A percentile compares a stretch with the other conserved stretches of the same genome.
Evolutionary conservation across 202 grass and related monocot species (phyloP).

Genomic region (Setaria italica): DNA sequence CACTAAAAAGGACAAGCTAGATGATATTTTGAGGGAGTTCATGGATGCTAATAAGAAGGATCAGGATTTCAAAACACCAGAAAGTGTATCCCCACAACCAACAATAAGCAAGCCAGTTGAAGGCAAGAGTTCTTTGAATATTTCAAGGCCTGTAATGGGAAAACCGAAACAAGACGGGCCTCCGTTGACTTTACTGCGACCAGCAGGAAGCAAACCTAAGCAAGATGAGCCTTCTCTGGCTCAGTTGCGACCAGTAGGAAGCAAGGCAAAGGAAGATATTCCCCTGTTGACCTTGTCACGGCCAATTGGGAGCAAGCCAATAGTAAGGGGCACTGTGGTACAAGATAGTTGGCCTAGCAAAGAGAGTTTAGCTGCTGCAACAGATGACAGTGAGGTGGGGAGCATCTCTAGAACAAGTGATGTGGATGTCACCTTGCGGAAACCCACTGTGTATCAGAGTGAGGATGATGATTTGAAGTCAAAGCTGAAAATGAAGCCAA

Average conservation of each 20-base stretch:
- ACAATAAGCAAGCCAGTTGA: conserved; percentile 24
- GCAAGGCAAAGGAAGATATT: conserved; percentile 21
- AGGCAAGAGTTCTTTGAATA: conserved; percentile 23
- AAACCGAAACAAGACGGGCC: conserved; percentile 47
- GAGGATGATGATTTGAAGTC: conserved; percentile 66
- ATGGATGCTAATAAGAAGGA: conserved; percentile 54
- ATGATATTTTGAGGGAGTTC: conserved; percentile 71
- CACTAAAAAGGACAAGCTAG: conserved; percentile 66
- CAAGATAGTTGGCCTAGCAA: conserved; percentile 58
- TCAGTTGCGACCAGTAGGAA: conserved; percentile 37
- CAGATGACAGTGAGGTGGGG: conserved; percentile 41
- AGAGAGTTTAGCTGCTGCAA: conserved; percentile 52
- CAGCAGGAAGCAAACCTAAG: conserved; percentile 51
- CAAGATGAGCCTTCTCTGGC: conserved; percentile 24
- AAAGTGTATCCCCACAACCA: conserved; percentile 14
- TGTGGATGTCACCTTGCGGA: conserved; percentile 67
- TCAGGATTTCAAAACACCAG: conserved; percentile 16
- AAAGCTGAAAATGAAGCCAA: conserved; percentile 72
- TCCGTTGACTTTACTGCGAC: conserved; percentile 48
- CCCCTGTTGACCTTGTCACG: conserved; percentile 39
- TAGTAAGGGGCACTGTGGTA: conserved; percentile 19
- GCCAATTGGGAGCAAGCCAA: conserved; percentile 48
- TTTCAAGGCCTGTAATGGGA: conserved; percentile 45
- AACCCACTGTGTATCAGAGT: conserved; percentile 66
- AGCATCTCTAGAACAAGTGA: conserved; percentile 26